Percentiles rank a stretch among this genome's conserved stretches.
These are phyloP conservation scores for Avena eriantha DNA, from an alignment of 176 grass and related monocot species.

Conservation along the genomic window DNA sequence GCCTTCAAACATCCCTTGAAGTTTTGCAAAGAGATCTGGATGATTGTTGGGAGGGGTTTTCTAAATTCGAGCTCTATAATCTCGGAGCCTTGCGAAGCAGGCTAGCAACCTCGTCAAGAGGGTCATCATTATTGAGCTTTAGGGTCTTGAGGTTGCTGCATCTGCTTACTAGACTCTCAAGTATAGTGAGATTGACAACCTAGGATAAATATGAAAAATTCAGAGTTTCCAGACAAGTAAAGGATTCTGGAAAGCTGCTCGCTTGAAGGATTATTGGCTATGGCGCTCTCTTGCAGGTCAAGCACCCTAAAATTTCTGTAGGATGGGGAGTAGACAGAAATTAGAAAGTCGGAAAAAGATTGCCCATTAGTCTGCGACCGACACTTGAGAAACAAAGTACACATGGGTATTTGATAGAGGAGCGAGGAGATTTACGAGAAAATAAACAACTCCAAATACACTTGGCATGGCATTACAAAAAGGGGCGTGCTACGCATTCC, in stretches of 20 bases:
- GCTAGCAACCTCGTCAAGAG: constrained; percentile 60
- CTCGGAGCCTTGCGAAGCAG: constrained; percentile 57
- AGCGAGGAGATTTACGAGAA: too few relatives aligned
- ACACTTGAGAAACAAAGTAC: too few relatives aligned
- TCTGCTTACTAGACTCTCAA: constrained; percentile 60
- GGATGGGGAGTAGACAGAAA: too few relatives aligned
- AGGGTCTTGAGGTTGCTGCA: constrained; percentile 64
- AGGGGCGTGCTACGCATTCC: not conserved
- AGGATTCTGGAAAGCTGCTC: constrained; percentile 64
- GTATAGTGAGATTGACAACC: constrained; percentile 57
- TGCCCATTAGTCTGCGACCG: too few relatives aligned
- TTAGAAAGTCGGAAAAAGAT: too few relatives aligned
- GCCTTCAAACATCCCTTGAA: constrained; percentile 54
- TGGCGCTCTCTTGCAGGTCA: constrained; percentile 44
- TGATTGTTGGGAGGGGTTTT: constrained; percentile 49
- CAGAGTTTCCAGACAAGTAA: constrained; percentile 45
- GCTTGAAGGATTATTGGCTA: constrained; percentile 52
- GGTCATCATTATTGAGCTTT: constrained; percentile 56
- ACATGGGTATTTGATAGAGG: too few relatives aligned
- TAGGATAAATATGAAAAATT: constrained; percentile 47
- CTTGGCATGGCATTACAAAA: not conserved
- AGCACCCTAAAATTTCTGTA: too few relatives aligned
- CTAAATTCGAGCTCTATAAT: constrained; percentile 64
- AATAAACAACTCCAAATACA: too few relatives aligned
- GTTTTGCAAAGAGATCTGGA: constrained; percentile 58